Evolutionary conservation across 768 basidiomycete species (phyloP).

Genomic region (Lyophyllum decastes): DNA sequence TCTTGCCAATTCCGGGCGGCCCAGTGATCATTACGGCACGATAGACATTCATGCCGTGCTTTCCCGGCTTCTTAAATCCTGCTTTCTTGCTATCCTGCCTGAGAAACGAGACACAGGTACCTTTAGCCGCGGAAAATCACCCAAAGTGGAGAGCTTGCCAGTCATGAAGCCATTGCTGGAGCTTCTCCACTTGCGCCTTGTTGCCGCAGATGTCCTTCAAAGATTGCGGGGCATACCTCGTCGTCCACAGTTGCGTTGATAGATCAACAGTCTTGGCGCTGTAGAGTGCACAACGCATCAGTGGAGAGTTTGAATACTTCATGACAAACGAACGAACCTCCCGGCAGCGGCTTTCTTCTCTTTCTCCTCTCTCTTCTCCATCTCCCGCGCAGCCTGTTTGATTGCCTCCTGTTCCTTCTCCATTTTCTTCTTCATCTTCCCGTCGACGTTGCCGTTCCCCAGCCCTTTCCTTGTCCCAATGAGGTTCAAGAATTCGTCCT

Average conservation of each 20-base stretch:
- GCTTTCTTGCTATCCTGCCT: conserved; percentile 77
- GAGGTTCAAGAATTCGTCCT: conserved; percentile 85
- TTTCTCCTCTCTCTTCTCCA: conserved; percentile 73
- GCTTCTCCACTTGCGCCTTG: conserved; percentile 87
- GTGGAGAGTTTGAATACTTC: neutral
- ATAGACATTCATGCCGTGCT: conserved; percentile 82
- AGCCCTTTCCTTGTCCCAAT: conserved; percentile 72
- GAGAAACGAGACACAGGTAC: conserved; percentile 4
- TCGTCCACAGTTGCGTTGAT: conserved; percentile 87
- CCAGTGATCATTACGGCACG: conserved; percentile 91
- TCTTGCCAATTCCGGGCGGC: conserved; percentile 97
- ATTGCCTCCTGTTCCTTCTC: conserved; percentile 82
- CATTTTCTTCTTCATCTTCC: conserved; percentile 79
- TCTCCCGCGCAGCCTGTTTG: conserved; percentile 68
- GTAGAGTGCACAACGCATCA: neutral
- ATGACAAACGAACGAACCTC: conserved; percentile 1
- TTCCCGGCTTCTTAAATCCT: conserved; percentile 93
- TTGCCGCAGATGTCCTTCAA: conserved; percentile 95
- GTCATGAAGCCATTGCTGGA: conserved; percentile 82
- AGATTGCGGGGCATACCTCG: conserved; percentile 86
- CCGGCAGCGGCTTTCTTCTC: conserved; percentile 36
- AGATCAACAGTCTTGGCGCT: conserved; percentile 40
- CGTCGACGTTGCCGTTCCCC: conserved; percentile 57
- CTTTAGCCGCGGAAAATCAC: neutral
- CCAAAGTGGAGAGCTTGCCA: conserved; percentile 59